These are phyloP conservation scores for Polysphondylium violaceum DNA, from an alignment of 78 protist genomes.

Conservation along the genomic window DNA sequence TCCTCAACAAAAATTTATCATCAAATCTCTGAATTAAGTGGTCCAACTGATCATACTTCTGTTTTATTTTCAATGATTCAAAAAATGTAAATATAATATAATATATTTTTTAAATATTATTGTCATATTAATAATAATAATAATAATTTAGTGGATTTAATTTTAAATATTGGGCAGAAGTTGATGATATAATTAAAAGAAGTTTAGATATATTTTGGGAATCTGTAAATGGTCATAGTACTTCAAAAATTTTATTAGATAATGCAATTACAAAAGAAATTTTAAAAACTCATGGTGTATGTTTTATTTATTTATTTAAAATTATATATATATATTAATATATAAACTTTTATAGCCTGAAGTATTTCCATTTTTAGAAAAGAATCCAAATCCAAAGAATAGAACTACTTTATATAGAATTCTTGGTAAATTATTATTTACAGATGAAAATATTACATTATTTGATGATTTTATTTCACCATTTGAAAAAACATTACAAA, in stretches of 20 bases:
- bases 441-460: constrained; percentile 42
- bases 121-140: background rate
- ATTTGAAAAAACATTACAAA: constrained; percentile 13
- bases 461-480: constrained; percentile 63
- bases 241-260: constrained; percentile 31
- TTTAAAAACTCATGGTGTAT: constrained; percentile 17
- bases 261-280: constrained; percentile 42
- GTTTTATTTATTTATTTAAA: background rate
- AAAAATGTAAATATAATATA: constrained; percentile 40
- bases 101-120: background rate
- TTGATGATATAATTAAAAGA: constrained; percentile 46
- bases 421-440: constrained; percentile 37
- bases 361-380: constrained; percentile 58
- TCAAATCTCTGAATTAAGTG: constrained; percentile 23
- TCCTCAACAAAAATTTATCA: constrained; percentile 39
- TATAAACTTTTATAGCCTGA: background rate
- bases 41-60: constrained; percentile 48
- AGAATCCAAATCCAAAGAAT: constrained; percentile 28
- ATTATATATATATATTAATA: background rate
- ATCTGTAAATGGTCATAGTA: constrained; percentile 51
- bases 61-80: constrained; percentile 54
- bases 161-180: constrained; percentile 57
- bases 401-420: constrained; percentile 32
- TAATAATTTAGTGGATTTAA: constrained; percentile 60
- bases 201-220: constrained; percentile 75